Conservation (phyloP, 192 early-diverging fungal genomes). For the Dissophora globulifera region DNA sequence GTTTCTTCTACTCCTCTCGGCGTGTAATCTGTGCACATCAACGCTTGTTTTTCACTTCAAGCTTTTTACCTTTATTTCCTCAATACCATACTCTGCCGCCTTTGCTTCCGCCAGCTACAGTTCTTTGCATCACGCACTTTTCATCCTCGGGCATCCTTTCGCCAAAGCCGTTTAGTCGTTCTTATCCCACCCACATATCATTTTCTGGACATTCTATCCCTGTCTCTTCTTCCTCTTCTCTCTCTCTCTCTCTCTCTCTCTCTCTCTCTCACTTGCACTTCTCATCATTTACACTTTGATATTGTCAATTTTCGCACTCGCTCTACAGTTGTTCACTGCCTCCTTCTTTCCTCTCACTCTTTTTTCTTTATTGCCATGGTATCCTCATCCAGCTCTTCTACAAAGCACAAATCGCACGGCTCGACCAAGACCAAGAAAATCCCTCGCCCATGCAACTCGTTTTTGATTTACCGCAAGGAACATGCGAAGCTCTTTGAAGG, state of each 20-base stretch:
- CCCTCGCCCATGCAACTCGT: slow-evolving; percentile 54
- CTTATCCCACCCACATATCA: too few relatives aligned
- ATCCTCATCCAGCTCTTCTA: background rate
- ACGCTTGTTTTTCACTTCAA: too few relatives aligned
- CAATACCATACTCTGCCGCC: too few relatives aligned
- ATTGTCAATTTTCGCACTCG: too few relatives aligned
- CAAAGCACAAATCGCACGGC: background rate
- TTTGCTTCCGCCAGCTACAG: too few relatives aligned
- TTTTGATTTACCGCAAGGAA: slow-evolving; percentile 53
- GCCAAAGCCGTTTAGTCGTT: too few relatives aligned
- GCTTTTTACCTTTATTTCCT: too few relatives aligned
- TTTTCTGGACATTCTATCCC: too few relatives aligned
- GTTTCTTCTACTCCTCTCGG: too few relatives aligned
- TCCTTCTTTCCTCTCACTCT: background rate
- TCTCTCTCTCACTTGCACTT: background rate
- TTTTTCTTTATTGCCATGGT: background rate
- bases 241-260: background rate
- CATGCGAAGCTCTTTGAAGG: slow-evolving; percentile 14
- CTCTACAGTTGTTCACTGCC: background rate
- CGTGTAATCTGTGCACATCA: too few relatives aligned
- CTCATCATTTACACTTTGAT: background rate
- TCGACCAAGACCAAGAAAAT: slow-evolving; percentile 6
- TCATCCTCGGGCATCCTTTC: too few relatives aligned
- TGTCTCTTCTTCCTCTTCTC: background rate
- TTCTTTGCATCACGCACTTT: too few relatives aligned